Evolutionary conservation across 2,329 filamentous ascomycete species (phyloP).

Genomic region (Arachnomyces sp.): DNA sequence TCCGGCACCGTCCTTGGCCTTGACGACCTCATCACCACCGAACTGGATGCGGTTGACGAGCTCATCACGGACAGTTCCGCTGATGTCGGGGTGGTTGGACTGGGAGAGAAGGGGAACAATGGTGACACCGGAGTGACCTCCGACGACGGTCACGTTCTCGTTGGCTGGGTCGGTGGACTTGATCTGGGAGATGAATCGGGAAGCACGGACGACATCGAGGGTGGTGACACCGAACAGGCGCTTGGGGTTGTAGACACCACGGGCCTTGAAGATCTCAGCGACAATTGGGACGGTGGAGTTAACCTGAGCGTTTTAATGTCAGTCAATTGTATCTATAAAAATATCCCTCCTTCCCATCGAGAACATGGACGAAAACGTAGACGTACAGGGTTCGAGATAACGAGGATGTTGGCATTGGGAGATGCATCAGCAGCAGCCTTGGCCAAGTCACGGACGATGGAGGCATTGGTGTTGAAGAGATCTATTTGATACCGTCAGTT

Average conservation of each 20-base stretch:
- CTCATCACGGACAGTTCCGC: conserved; percentile 62
- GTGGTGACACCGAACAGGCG: conserved; percentile 99
- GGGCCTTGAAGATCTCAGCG: conserved; percentile 92
- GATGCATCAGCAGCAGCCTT: conserved; percentile 84
- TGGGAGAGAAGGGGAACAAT: conserved; percentile 97
- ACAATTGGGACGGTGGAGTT: conserved; percentile 99
- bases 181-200: conserved; percentile 93
- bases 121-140: conserved; percentile 95
- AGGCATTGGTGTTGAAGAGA: conserved; percentile 99
- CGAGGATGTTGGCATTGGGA: conserved; percentile 88
- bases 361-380: no score
- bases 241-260: conserved; percentile 97
- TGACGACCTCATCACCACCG: conserved; percentile 96
- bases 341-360: no score
- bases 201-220: conserved; percentile 95
- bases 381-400: conserved; percentile 91
- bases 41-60: conserved; percentile 96
- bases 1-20: conserved; percentile 97
- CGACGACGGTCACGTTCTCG: conserved; percentile 93
- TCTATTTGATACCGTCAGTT: conserved; percentile 47
- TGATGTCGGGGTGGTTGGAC: conserved; percentile 76
- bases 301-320: conserved; percentile 47
- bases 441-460: conserved; percentile 96
- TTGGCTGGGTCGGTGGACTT: conserved; percentile 82
- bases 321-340: conserved; percentile 8